Base-by-base conservation (phyloP, 2,329 filamentous ascomycete genomes). In the Claviceps humidiphila region DNA sequence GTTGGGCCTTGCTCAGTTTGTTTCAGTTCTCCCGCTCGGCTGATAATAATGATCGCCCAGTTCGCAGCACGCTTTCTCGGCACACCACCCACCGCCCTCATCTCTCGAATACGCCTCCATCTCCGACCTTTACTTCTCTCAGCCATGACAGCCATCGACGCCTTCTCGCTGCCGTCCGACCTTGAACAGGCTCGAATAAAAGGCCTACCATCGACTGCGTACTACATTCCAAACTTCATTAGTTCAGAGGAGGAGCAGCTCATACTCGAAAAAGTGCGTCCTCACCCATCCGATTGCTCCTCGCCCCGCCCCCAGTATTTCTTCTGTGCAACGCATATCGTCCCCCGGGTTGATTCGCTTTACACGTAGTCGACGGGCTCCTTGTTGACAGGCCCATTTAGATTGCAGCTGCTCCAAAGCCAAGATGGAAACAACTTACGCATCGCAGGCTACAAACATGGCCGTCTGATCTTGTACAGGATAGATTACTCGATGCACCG, bases 401-500 rank as follows among this genome's bases (percentile, higher is more conserved):
- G 76, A 78, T 85, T 59, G 71, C 73, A 50, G 73, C 78, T 45
- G 82, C 81, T 1, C 85, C 87, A 26, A 83, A 82, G 56, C 84
- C 86, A 26, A 78, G 83, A 64, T 98, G 93, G 91, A 90, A 88
- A 56, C 77, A 85, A 49, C 83, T 98, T 52, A 81, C 85, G n/a
- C 88, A 89, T 66, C 86, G 93, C 52, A 84, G 91, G 43, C 80
- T 98, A 1, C 90, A 97, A 74, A 88, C 88, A 1, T 89, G 90
- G 77, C 93, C 91, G 1, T 93, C 87, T 2, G 80, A 88, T 53
- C 79, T 97, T 9, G 84, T 88, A 39, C 79, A 82, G 51, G 78
- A 95, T 65, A 85, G 80, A 16, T 78, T 98, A 1, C 74, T 97
- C 24, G 81, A 84, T 50, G 75, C 83, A 2, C 76, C 83, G 6